A percentile compares a stretch with the other conserved stretches of the same genome.
Conservation (phyloP, 768 basidiomycete genomes). For the Lactarius trivialis region DNA sequence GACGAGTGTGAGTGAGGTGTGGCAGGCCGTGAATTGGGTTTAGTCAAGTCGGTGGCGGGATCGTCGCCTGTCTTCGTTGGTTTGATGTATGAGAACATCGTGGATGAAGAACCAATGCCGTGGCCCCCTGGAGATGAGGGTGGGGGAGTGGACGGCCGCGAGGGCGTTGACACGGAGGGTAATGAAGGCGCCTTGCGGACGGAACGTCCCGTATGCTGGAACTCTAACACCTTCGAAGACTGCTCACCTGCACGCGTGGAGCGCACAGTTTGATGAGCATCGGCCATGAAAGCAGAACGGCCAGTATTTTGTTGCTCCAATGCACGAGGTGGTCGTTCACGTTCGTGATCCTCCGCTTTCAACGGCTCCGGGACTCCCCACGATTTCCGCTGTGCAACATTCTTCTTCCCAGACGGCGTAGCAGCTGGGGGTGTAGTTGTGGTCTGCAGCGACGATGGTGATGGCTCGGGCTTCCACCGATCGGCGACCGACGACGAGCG, state of each 20-base stretch:
- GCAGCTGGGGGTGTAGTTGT: not conserved
- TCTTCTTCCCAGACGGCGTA: not conserved
- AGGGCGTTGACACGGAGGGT: conserved; percentile 12
- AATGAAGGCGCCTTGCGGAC: conserved; percentile 14
- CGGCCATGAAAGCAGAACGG: not conserved
- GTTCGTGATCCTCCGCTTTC: not conserved
- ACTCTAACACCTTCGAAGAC: not conserved
- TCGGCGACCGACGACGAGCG: conserved; percentile 7
- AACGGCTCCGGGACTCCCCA: conserved; percentile 10
- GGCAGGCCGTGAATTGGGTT: conserved; percentile 23
- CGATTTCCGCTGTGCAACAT: conserved; percentile 11
- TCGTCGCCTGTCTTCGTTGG: conserved; percentile 43
- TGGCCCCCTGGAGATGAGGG: conserved; percentile 15
- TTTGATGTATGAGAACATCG: conserved; percentile 60
- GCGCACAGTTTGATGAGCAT: conserved; percentile 8
- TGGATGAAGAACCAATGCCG: conserved; percentile 62
- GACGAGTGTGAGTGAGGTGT: conserved; percentile 19
- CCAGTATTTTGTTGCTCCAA: not conserved
- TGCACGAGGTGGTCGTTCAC: not conserved
- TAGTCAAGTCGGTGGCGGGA: conserved; percentile 26
- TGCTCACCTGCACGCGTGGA: conserved; percentile 1
- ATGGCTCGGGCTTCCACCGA: conserved; percentile 18
- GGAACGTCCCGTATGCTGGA: conserved; percentile 7
- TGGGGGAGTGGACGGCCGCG: conserved; percentile 3
- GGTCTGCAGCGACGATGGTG: not conserved